Evolutionary conservation across 1,284 basidiomycete species (phyloP), one percentile per base, ranked within the genome.

Genomic region (Ganoderma multipileum): DNA sequence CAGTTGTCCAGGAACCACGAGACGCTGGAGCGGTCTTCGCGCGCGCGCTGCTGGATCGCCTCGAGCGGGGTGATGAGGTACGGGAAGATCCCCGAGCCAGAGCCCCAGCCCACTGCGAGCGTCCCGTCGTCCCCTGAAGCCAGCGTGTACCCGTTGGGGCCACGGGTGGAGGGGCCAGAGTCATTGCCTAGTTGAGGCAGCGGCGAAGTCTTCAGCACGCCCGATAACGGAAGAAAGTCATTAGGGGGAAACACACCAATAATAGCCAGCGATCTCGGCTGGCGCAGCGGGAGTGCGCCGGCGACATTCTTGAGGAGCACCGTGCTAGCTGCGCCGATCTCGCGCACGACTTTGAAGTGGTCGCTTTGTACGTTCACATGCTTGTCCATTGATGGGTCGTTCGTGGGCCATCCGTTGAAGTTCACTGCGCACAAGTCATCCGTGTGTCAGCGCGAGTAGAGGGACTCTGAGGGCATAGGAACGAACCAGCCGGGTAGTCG

Each of bases 231-330:
- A n/a, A n/a, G n/a, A n/a, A n/a, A n/a, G n/a, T n/a, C 4, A 33
- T 3, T 33, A 1, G n/a, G 0, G 8, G 33, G 3, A 3, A n/a
- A n/a, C n/a, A n/a, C n/a, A 76, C 79, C 89, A 64, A 92, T 84
- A 36, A 95, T 74, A 0, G 87, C 86, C 33, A 95, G 80, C 62
- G 80, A 87, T 62, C 85, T 81, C 23, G 88, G 85, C 68, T 84
- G 86, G 67, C 84, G 82, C 26, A 96, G 81, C 0, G 95, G 94
- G n/a, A 96, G 82, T 2, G 88, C 85, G 3, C 81, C 80, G 41
- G 85, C 82, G 28, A 81, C 81, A 78, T 97, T 97, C 87, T 97
- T 96, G 68, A 97, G 84, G 38, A 97, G 82, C 12, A 96, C 91
- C 1, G 89, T 90, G 54, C 91, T 91, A 0, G 91, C 91, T 0